Conservation (phyloP, 805 yeast species). For the Ogataea polymorpha region DNA sequence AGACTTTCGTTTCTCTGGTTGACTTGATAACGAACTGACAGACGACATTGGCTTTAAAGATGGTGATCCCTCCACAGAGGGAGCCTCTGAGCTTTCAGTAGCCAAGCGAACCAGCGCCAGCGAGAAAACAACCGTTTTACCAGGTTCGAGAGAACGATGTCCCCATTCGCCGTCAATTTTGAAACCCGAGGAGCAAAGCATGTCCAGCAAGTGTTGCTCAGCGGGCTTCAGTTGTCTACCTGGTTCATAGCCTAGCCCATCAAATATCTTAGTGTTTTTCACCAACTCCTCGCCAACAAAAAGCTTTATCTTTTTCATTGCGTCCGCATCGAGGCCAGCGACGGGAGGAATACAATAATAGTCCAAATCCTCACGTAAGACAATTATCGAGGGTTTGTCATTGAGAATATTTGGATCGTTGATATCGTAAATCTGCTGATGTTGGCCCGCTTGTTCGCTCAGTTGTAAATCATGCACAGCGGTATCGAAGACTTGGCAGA, state of each 20-base stretch:
- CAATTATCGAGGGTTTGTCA: conserved; percentile 86
- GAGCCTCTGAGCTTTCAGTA: conserved; percentile 21
- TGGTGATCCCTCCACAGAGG: conserved; percentile 23
- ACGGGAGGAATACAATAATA: conserved; percentile 84
- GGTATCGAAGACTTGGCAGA: conserved; percentile 63
- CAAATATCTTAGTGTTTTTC: conserved; percentile 59
- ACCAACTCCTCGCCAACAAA: conserved; percentile 69
- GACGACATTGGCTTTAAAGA: conserved; percentile 33
- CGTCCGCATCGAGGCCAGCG: conserved; percentile 50
- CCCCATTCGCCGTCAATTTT: conserved; percentile 74
- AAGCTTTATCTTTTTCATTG: conserved; percentile 65
- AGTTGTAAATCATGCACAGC: conserved; percentile 61
- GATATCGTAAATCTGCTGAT: conserved; percentile 29
- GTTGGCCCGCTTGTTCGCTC: conserved; percentile 32
- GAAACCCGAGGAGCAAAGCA: conserved; percentile 91
- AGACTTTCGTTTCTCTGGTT: conserved; percentile 41
- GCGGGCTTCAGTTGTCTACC: conserved; percentile 73
- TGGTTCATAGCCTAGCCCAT: conserved; percentile 67
- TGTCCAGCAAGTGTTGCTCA: conserved; percentile 89
- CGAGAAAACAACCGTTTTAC: conserved; percentile 82
- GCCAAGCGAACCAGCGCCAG: conserved; percentile 66
- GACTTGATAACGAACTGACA: conserved; percentile 18
- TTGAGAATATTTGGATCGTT: conserved; percentile 62
- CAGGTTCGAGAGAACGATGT: conserved; percentile 80
- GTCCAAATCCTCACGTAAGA: conserved; percentile 89